Base-by-base conservation (phyloP, 164 flowering plant species). In the Aristolochia fimbriata region DNA sequence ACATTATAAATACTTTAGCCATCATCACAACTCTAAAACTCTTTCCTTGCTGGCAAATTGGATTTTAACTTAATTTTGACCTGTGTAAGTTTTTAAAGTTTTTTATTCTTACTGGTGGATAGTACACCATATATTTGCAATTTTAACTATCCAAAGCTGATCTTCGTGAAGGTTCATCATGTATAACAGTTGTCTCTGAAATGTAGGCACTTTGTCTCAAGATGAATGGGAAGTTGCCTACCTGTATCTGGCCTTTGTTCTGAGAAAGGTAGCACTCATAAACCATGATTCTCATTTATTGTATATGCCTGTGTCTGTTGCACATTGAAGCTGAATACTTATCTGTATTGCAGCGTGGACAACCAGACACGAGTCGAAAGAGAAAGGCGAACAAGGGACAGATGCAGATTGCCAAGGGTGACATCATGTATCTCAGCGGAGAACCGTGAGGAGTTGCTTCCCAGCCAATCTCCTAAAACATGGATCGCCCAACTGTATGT, bases 221-320 rank as follows among this genome's bases (percentile, higher is more conserved):
- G 99, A 93, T 67, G 99, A 94, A 67, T 90, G 99, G 99, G 99
- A 94, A 60, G 96, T 71, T 20, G 99, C 96, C 21, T 83, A 94
- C 76, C 65, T 94, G 22, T 94, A 94, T 67, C 58, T 84, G 70
- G 66, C 97, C 47, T 94, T 86, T 72, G 97, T 91, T 47, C 72
- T 94, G 56, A 82, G 81, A 63, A 94, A 94, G 97, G 99, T 93
- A 67, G 58, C 9, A 50, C 21, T 13, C 20, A 37, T 30, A 50
- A 5, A 37, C 7, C 50, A 6, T 16, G 31, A 9, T 46, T 13
- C 6, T 48, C 51, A 47, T 47, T 47, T 20, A 11, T 20, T 56
- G 15, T 56, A 43, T 16, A 16, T 49, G 14, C 16, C 25, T 15
- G 53, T 20, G 20, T 21, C 0, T 41, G 2, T 10, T 10, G 43